Evolutionary conservation across 345 rosid genomes (phyloP), one percentile per base, ranked within the genome.

Genomic region (Raphanus sativus): DNA sequence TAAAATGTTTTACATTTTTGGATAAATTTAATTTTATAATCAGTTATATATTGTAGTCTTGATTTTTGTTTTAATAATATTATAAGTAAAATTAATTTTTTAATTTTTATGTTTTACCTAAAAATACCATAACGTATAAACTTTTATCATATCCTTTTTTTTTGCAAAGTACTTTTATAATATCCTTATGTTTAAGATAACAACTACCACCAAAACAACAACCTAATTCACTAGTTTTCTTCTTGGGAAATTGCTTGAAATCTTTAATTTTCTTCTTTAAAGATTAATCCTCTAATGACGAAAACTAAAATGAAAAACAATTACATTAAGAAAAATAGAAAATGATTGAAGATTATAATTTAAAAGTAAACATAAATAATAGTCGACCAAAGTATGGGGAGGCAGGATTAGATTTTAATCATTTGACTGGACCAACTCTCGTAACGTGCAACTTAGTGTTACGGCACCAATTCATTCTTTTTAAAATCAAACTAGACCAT

Each of bases 381-480:
- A 50, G 52, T 67, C 38, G 36, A 79, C 82, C 74, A 62, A 78
- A 73, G 52, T 50, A 79, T 67, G 61, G 60, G 82, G 70, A 67
- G 74, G 66, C 75, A 62, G 24, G 9, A 72, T 73, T 67, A 58
- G 13, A 17, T 48, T 12, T 45, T 78, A 61, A 67, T 78, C 74
- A 78, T 67, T 79, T 58, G 70, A 73, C 62, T 71, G 11, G 16
- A 60, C 73, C 73, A 61, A 78, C 77, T 78, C 72, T 73, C 78
- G 74, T 79, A 79, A 79, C 82, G 82, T 79, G 82, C 65, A n/a
- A 79, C 82, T 79, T 79, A 79, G 82, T 79, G 77, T 79, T 52
- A 60, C 9, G 74, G 82, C 82, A 79, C 78, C 81, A 72, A 72
- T 78, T 65, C 77, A 66, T 59, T 72, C 63, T 2, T 56, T 56